phyloP scores from a whole-genome alignment of 2,329 filamentous ascomycete species.

The Colletotrichum cordylinicola region DNA sequence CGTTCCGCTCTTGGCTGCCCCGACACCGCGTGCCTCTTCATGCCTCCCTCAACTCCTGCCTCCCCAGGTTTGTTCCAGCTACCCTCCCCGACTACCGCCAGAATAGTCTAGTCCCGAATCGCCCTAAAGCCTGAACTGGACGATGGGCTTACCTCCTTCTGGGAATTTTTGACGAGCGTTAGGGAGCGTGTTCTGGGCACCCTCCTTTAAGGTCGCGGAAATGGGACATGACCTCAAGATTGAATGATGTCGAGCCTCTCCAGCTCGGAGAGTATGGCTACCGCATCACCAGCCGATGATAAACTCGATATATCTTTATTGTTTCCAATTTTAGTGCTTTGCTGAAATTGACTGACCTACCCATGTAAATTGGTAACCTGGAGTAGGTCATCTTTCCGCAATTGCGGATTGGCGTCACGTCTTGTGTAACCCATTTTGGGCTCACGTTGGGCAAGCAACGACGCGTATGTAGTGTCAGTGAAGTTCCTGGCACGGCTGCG shows the following conservation, averaged over 20 bases:
- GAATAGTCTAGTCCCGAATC: conserved; percentile 11
- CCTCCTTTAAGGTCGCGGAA: background rate
- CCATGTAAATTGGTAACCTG: background rate
- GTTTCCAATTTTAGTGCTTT: conserved; percentile 7
- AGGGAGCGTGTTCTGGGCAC: background rate
- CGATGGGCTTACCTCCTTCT: conserved; percentile 35
- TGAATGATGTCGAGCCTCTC: background rate
- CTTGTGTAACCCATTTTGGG: background rate
- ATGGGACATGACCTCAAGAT: background rate
- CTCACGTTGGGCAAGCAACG: background rate
- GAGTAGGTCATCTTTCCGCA: background rate
- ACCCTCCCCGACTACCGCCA: background rate
- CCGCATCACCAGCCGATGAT: background rate
- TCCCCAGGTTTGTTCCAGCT: background rate
- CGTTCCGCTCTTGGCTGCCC: conserved; percentile 2
- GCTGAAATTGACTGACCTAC: background rate
- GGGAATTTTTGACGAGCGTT: conserved; percentile 25
- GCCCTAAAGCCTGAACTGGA: background rate
- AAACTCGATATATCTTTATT: background rate
- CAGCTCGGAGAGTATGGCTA: background rate
- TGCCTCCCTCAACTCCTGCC: conserved; percentile 1
- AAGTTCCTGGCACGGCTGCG: background rate
- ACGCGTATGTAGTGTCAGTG: background rate
- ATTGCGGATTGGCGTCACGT: background rate
- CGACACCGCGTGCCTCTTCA: conserved; percentile 3